Base-by-base conservation (phyloP, 2,329 filamentous ascomycete genomes). In the Xylaria sp. region DNA sequence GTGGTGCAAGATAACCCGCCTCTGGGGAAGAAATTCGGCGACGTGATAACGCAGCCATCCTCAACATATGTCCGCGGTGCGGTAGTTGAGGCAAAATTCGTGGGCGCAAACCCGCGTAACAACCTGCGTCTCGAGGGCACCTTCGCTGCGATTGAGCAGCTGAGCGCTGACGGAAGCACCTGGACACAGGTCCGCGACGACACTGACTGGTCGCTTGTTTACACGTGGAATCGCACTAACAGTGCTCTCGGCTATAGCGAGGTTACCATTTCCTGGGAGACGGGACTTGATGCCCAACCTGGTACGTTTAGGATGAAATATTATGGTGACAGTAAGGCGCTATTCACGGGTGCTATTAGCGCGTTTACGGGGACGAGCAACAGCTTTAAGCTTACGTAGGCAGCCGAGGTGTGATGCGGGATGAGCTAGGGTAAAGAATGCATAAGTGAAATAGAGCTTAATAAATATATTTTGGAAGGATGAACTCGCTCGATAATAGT, bases 31-130 rank as follows among this genome's bases (percentile, higher is more conserved):
- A 81, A 80, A 0, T 97, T 93, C 75, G 95, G 95, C 51, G 84
- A 89, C 49, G 87, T 93, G 1, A 79, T 88, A 33, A 80, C 81
- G 0, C 85, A 90, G 57, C 84, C 87, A 0, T 76, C 80, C 0
- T 77, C 85, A 11, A 81, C 82, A 0, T 93, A 92, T 77, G 71
- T 79, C 0, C 81, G 86, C 9, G 93, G 93, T 3, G 85, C 87
- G 38, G 82, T 83, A 4, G 88, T 94, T 58, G 86, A 82, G 17
- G 91, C 86, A 0, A 89, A 85, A 0, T 97, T 97, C 79, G 88
- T 95, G 2, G 95, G 91, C 17, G 94, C 94, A 0, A 97, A 97
- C 75, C 95, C 95, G 17, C 88, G 95, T 36, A 97, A 97, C 79
- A 92, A 97, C 72, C 87, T 97, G 36, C 88, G 89, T 1, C 88